phyloP scores from a whole-genome alignment of 1,284 basidiomycete species.

The Malassezia cuniculi region DNA sequence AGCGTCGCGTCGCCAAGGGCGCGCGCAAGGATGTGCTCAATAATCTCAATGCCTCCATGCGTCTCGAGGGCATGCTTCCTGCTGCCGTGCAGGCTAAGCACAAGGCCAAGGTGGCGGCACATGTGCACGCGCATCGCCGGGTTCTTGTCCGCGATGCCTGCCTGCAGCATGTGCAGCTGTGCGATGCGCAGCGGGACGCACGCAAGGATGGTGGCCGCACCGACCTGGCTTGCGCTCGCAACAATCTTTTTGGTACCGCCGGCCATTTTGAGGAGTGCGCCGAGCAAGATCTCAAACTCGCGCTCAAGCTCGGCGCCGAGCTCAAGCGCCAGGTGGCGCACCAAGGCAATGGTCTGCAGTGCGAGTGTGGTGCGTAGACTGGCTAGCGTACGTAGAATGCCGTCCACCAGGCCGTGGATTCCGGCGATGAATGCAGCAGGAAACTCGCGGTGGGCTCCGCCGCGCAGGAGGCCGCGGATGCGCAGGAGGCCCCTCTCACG shows the following conservation, averaged over 20 bases:
- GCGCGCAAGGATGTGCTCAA: constrained; percentile 59
- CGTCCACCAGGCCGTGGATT: constrained; percentile 66
- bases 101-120: constrained; percentile 37
- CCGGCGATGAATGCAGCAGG: constrained; percentile 60
- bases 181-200: constrained; percentile 58
- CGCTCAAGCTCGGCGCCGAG: constrained; percentile 53
- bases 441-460: constrained; percentile 63
- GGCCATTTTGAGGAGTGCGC: constrained; percentile 70
- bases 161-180: constrained; percentile 63
- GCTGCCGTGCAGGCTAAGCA: constrained; percentile 40
- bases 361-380: constrained; percentile 87
- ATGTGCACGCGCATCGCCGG: constrained; percentile 63
- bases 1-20: constrained; percentile 67
- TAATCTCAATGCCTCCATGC: constrained; percentile 49
- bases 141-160: constrained; percentile 68
- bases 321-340: constrained; percentile 57
- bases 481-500: constrained; percentile 67
- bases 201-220: constrained; percentile 58
- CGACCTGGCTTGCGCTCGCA: constrained; percentile 69
- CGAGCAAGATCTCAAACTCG: constrained; percentile 52
- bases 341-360: constrained; percentile 63
- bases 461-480: constrained; percentile 82
- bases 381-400: constrained; percentile 70
- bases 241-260: constrained; percentile 89
- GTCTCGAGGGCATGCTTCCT: constrained; percentile 40